These are phyloP conservation scores for Pichia nanzhaoensis DNA, from an alignment of 805 yeast species.

Conservation along the genomic window DNA sequence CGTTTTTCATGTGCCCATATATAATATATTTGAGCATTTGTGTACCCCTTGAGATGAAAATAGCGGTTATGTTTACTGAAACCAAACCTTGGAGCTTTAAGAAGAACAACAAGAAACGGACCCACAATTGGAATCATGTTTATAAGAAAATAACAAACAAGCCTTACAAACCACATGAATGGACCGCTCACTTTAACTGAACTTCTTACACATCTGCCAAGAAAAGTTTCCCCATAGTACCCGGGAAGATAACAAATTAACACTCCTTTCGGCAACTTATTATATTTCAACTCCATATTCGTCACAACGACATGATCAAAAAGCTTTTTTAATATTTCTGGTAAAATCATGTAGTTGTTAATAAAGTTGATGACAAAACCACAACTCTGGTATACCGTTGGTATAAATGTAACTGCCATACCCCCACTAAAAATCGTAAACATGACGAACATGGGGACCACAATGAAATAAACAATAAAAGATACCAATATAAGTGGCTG, in stretches of 20 bases:
- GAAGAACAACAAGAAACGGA: conserved; percentile 42
- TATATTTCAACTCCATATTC: conserved; percentile 19
- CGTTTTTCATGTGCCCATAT: conserved; percentile 30
- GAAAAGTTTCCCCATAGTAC: conserved; percentile 24
- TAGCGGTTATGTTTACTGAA: conserved; percentile 47
- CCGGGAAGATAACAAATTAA: conserved; percentile 21
- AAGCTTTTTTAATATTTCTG: conserved; percentile 24
- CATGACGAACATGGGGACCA: conserved; percentile 14
- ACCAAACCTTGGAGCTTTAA: conserved; percentile 52
- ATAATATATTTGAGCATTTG: conserved; percentile 34
- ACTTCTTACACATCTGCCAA: conserved; percentile 18
- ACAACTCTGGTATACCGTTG: conserved; percentile 28
- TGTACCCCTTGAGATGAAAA: conserved; percentile 48
- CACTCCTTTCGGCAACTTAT: conserved; percentile 21
- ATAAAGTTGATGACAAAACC: conserved; percentile 26
- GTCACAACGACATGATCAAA: conserved; percentile 28
- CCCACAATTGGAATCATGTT: conserved; percentile 54
- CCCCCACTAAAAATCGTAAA: conserved; percentile 23
- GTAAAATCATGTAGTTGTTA: conserved; percentile 27
- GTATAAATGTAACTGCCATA: conserved; percentile 16
- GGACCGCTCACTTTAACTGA: conserved; percentile 23
- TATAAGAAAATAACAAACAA: conserved; percentile 32
- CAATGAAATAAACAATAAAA: conserved; percentile 16
- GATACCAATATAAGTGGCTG: conserved; percentile 20
- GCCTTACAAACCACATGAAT: conserved; percentile 36